A percentile compares a stretch with the other conserved stretches of the same genome.
Conservation (phyloP, 495 filamentous ascomycete species). For the Astrothelium macrocarpum region DNA sequence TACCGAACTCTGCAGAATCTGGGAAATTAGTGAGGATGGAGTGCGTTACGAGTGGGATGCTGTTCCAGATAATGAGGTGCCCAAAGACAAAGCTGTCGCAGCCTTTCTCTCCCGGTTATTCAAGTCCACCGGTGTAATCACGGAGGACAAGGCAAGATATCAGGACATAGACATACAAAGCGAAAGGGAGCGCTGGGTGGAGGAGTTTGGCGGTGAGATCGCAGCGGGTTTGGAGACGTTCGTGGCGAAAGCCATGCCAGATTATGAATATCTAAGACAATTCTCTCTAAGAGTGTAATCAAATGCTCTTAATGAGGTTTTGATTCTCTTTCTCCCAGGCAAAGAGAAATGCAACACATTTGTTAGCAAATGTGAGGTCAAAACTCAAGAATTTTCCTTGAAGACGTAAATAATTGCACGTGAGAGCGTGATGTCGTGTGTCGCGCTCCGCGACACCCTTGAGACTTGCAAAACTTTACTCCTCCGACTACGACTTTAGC, state of each 20-base stretch:
- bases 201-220: background rate
- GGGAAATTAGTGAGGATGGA: background rate
- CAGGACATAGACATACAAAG: background rate
- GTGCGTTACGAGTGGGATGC: background rate
- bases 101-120: background rate
- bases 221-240: background rate
- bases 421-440: background rate
- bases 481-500: background rate
- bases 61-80: background rate
- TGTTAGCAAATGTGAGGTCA: too few species aligned
- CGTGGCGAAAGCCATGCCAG: background rate
- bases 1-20: background rate
- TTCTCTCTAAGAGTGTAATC: too few species aligned
- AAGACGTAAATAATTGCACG: background rate
- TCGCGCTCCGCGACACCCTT: background rate
- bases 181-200: background rate
- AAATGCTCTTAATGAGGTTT: too few species aligned
- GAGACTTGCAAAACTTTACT: background rate
- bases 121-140: background rate
- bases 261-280: background rate
- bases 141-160: background rate
- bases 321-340: too few species aligned
- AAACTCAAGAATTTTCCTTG: too few species aligned
- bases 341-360: too few species aligned
- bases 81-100: background rate